These are phyloP conservation scores for Trichoderma sp. DNA, from an alignment of 2,329 filamentous ascomycete species.

Conservation along the genomic window DNA sequence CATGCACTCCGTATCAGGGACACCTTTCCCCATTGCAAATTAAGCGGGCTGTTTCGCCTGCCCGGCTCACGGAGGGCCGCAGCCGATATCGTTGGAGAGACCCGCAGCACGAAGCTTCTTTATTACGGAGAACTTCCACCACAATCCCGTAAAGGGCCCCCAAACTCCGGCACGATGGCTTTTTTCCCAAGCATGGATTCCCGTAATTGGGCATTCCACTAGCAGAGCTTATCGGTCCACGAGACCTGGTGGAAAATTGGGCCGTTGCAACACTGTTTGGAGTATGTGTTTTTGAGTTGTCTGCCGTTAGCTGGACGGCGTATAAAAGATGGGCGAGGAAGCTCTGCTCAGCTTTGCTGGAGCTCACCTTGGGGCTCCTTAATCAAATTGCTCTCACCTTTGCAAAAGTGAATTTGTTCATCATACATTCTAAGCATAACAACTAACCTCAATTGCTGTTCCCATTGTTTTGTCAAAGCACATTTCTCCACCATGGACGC, in stretches of 20 bases:
- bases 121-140: background rate
- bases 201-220: constrained; percentile 12
- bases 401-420: background rate
- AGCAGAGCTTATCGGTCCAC: constrained; percentile 8
- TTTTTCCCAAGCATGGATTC: background rate
- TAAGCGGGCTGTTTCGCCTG: background rate
- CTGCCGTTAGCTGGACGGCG: background rate
- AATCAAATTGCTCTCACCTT: background rate
- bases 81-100: constrained; percentile 15
- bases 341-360: background rate
- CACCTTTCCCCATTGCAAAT: background rate
- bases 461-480: background rate
- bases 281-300: too few relatives aligned
- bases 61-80: background rate
- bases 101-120: background rate
- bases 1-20: background rate
- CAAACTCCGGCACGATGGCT: background rate
- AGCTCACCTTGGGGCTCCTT: background rate
- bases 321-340: background rate
- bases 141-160: background rate
- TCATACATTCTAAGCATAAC: background rate
- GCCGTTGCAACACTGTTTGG: background rate
- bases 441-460: background rate
- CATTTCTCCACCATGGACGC: constrained; percentile 36
- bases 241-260: constrained; percentile 14